phyloP scores from a whole-genome alignment of 139 green algal species.

The Spirogloea muscicola region DNA sequence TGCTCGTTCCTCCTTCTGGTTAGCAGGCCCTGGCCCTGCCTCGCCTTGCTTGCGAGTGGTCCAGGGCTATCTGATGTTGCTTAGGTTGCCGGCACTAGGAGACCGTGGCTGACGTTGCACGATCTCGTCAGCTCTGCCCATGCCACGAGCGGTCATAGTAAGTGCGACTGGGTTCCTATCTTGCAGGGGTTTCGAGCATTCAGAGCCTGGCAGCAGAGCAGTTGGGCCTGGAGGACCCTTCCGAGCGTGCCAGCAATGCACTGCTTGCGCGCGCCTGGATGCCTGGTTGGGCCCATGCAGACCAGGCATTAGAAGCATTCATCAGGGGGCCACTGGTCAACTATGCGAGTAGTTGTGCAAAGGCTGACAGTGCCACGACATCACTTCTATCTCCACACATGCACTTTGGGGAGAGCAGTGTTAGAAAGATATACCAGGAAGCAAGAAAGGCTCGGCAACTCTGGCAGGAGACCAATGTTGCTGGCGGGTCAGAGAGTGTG shows the following conservation, averaged over 20 bases:
- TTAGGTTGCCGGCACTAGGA: too few species aligned
- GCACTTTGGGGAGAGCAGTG: slow-evolving; percentile 76
- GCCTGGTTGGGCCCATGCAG: slow-evolving; percentile 61
- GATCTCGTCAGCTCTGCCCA: too few species aligned
- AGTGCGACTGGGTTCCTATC: too few species aligned
- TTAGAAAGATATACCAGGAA: slow-evolving; percentile 44
- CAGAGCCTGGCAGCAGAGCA: slow-evolving; percentile 52
- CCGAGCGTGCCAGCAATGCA: slow-evolving; percentile 68
- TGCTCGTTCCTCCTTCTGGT: too few species aligned
- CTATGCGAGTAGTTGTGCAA: slow-evolving; percentile 69
- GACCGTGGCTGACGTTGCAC: too few species aligned
- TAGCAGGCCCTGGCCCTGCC: too few species aligned
- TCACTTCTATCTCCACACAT: slow-evolving; percentile 85
- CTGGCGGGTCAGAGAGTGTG: slow-evolving; percentile 11
- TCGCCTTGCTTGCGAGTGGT: too few species aligned
- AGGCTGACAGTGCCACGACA: slow-evolving; percentile 69
- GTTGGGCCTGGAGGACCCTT: slow-evolving; percentile 68
- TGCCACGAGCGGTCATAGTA: too few species aligned
- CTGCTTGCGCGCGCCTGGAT: slow-evolving; percentile 71
- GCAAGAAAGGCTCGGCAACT: slow-evolving; percentile 30
- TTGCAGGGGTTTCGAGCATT: too few species aligned
- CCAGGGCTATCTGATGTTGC: too few species aligned
- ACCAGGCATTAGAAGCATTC: slow-evolving; percentile 66
- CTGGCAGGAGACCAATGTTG: background rate
- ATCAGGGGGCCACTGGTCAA: slow-evolving; percentile 55